Base-by-base conservation (phyloP, 768 basidiomycete species). In the Amanita pseudoporphyria region DNA sequence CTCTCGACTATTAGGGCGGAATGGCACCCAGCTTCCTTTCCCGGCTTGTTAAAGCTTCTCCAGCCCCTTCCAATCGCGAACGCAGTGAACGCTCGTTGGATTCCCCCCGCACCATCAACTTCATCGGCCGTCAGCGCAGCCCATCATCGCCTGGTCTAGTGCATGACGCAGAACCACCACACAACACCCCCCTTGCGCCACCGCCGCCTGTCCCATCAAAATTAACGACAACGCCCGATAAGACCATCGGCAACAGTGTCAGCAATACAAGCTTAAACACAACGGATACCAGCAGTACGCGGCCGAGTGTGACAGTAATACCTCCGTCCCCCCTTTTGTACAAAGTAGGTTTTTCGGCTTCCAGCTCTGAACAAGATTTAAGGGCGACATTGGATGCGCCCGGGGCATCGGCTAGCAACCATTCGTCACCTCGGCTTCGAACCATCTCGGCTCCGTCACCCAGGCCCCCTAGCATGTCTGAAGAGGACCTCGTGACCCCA, bases 401-500 rank as follows among this genome's bases (percentile, higher is more conserved):
- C 12, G 36, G 13, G 9, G n/a, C 22, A 33, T 31, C 51, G 6
- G 7, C 28, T 6, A 24, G 16, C 16, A 18, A 22, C 40, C 32
- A 45, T 30, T 32, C 21, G 5, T 42, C 40, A 5, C 36, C 50
- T 12, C 33, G 51, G 14, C 33, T 35, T 32, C 43, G 51, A 38
- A 45, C 48, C 37, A 49, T 43, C 10, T 54, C 56, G 10, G 54
- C 54, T 6, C 41, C 56, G 6, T 52, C 55, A 12, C 46, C 51
- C 9, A 33, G 36, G 2, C 38, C 53, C 13, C 19, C 39, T 28
- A 46, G 45, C 9, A 36, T 49, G 5, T 52, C 51, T 12, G 50
- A 45, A 13, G 43, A 52, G 7, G 30, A 6, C 44, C 43, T 51
- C n/a, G 19, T 37, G 26, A 52, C 51, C 32, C 51, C 43, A 13